Percentiles rank a stretch among this genome's conserved stretches.
Evolutionary conservation across 768 basidiomycete species (phyloP).

Genomic region (Leccinum rimulosum): DNA sequence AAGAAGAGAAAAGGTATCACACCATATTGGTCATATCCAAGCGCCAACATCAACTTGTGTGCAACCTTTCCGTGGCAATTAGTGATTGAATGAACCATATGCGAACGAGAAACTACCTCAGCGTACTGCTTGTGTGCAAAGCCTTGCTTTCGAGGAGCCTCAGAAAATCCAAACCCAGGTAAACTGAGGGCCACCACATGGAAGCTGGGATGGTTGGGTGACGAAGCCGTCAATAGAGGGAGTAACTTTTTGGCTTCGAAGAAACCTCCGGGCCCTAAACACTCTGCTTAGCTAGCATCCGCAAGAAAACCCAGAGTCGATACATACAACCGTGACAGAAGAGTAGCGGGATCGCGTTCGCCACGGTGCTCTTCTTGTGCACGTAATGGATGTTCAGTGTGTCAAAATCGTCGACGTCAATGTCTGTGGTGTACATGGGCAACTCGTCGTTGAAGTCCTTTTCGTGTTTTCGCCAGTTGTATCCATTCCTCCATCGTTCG

Average conservation of each 20-base stretch:
- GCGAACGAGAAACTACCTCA: slow-evolving; percentile 37
- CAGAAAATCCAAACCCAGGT: slow-evolving; percentile 63
- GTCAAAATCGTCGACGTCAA: slow-evolving; percentile 47
- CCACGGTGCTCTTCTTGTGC: slow-evolving; percentile 46
- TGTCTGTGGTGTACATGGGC: slow-evolving; percentile 53
- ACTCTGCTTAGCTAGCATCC: not conserved
- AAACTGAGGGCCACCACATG: slow-evolving; percentile 60
- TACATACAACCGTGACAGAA: slow-evolving; percentile 59
- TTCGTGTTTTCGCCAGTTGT: slow-evolving; percentile 57
- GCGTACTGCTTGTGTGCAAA: slow-evolving; percentile 52
- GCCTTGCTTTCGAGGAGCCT: slow-evolving; percentile 51
- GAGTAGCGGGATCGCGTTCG: slow-evolving; percentile 53
- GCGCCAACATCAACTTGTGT: slow-evolving; percentile 47
- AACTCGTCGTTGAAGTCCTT: slow-evolving; percentile 47
- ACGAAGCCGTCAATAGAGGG: slow-evolving; percentile 44
- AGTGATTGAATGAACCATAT: too few species aligned
- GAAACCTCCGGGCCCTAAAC: slow-evolving; percentile 51
- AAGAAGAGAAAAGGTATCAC: not conserved
- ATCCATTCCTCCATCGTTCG: slow-evolving; percentile 49
- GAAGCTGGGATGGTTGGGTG: slow-evolving; percentile 50
- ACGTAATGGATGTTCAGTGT: slow-evolving; percentile 56
- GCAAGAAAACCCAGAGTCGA: not conserved
- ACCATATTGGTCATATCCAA: slow-evolving; percentile 52
- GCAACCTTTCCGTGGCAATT: slow-evolving; percentile 32
- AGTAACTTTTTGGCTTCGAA: slow-evolving; percentile 54